Conservation (phyloP, 345 rosid species). For the Syzygium aromaticum region DNA sequence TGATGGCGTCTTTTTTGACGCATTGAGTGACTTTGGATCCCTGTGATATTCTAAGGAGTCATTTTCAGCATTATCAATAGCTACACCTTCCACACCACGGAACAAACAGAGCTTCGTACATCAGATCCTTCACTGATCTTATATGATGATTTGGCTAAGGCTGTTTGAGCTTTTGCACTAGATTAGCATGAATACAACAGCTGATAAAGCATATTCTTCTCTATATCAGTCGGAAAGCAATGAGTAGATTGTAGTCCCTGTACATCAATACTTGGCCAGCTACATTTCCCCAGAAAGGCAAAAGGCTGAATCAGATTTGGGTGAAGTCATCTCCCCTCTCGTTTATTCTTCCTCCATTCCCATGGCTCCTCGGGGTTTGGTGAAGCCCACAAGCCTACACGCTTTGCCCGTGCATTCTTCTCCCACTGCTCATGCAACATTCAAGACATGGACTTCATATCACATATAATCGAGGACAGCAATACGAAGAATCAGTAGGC, state of each 20-base stretch:
- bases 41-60: background rate
- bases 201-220: background rate
- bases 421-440: constrained; percentile 53
- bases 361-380: constrained; percentile 75
- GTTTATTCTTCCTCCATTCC: constrained; percentile 75
- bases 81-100: background rate
- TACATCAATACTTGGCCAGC: background rate
- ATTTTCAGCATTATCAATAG: background rate
- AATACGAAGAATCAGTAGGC: background rate
- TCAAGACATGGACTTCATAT: background rate
- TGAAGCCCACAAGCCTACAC: constrained; percentile 74
- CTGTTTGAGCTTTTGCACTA: background rate
- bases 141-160: background rate
- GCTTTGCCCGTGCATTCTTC: constrained; percentile 52
- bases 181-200: background rate
- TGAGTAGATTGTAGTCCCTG: background rate
- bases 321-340: constrained; percentile 5
- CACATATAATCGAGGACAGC: background rate
- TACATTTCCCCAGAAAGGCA: background rate
- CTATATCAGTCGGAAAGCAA: background rate
- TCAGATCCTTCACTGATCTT: background rate
- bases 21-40: background rate
- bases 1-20: background rate
- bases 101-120: background rate
- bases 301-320: background rate